Base-by-base conservation (phyloP, 306 rosid species). In the Dalbergia cochinchinensis region DNA sequence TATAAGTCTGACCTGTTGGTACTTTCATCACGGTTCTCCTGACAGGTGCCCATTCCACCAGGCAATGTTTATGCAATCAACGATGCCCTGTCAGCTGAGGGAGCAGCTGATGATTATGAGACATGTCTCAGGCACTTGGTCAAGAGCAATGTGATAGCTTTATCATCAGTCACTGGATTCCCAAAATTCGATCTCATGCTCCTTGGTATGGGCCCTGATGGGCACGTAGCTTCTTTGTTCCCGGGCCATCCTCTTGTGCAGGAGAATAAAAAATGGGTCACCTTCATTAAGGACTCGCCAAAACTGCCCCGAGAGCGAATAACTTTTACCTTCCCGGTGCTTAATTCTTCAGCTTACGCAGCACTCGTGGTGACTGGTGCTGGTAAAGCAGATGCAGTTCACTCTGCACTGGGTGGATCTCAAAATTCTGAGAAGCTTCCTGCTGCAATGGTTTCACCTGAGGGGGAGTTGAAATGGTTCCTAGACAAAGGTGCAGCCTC, bases 151-250 rank as follows among this genome's bases (percentile, higher is more conserved):
- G 88, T 93, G 59, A 65, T 95, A 26, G 80, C 78, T 34, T 33
- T 75, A 58, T 92, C 97, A 72, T 78, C 86, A 42, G 73, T 59
- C 45, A 86, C 74, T 7, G 96, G 94, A 31, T 91, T 93, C 77
- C 99, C 99, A 37, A 95, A 95, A 84, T 91, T 93, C 50, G 99
- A 95, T 81, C 92, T 95, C 82, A 87, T 86, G 90, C 97, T 95
- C 71, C 84, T 95, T 26, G 99, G 99, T 15, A 95, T 95, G 99
- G 99, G 99, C 47, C 99, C 99, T 55, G 99, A 95, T 76, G 98
- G 99, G 37, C 99, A 95, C 19, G 87, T 93, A 50, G 99, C 99
- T 80, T 95, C 99, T 71, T 83, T 95, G 53, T 95, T 95, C 87
- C 99, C 99, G 0, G 96, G 97, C 19, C 98, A 95, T 86, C 90